Percentiles rank a stretch among this genome's conserved stretches.
These are phyloP conservation scores for Phytophthora megakarya DNA, from an alignment of 352 stramenopile genomes.

Conservation along the genomic window DNA sequence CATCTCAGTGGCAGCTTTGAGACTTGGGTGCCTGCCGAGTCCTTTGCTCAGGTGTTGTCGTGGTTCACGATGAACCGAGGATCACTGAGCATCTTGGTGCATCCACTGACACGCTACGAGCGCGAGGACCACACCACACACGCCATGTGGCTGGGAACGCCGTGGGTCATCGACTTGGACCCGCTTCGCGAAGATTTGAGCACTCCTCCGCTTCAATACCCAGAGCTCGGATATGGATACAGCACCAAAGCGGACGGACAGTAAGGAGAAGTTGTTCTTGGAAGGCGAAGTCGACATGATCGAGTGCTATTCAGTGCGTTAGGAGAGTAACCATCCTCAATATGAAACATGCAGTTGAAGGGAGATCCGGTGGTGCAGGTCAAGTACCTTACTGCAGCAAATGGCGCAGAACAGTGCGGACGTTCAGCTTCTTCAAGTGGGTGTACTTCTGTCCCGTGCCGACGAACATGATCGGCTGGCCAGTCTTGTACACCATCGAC, in stretches of 20 bases:
- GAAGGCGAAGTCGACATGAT: conserved; percentile 6
- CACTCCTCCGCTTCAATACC: conserved; percentile 53
- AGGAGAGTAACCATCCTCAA: conserved; percentile 18
- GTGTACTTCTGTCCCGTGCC: conserved; percentile 99
- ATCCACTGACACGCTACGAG: conserved; percentile 69
- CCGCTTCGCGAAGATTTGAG: conserved; percentile 38
- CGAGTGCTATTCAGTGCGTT: conserved; percentile 33
- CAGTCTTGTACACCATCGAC: conserved; percentile 99
- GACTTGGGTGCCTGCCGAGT: conserved; percentile 69
- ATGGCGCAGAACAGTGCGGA: conserved; percentile 94
- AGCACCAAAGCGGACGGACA: conserved; percentile 27
- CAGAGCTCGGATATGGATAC: conserved; percentile 64
- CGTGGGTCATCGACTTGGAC: conserved; percentile 49
- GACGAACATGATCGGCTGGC: conserved; percentile 98
- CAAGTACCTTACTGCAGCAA: conserved; percentile 84
- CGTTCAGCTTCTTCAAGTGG: conserved; percentile 98
- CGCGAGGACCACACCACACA: conserved; percentile 56
- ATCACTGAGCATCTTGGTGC: conserved; percentile 62
- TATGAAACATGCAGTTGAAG: conserved; percentile 25
- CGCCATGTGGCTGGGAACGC: conserved; percentile 57
- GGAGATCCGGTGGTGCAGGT: conserved; percentile 7
- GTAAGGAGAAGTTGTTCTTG: conserved; percentile 2
- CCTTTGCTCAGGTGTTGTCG: conserved; percentile 56
- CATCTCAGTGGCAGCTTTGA: conserved; percentile 74
- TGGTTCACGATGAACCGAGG: conserved; percentile 73